phyloP scores from a whole-genome alignment of 2,329 filamentous ascomycete species.

The Teratosphaeriaceae sp. region DNA sequence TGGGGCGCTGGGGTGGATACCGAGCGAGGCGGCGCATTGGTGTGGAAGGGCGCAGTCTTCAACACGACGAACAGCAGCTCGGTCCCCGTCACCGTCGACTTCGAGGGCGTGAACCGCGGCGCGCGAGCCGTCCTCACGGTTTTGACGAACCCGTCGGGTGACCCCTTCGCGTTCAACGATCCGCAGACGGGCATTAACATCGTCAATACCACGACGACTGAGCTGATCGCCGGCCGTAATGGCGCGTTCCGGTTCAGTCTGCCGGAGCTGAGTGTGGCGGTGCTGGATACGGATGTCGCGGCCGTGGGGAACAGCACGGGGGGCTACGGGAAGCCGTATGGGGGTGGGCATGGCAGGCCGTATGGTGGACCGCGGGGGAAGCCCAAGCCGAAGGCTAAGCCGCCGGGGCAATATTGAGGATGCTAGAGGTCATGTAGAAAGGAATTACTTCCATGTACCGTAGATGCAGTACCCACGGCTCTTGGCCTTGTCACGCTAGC shows the following conservation, averaged over 20 bases:
- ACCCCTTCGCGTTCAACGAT: constrained; percentile 17
- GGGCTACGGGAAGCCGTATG: no score
- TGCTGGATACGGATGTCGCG: constrained; percentile 36
- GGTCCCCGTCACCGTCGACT: constrained; percentile 29
- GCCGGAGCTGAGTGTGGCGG: constrained; percentile 50
- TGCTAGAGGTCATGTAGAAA: no score
- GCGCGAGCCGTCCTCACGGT: constrained; percentile 33
- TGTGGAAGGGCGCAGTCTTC: constrained; percentile 41
- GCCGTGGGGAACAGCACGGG: no score
- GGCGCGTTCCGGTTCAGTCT: constrained; percentile 48
- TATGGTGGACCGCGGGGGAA: no score
- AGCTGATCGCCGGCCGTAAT: constrained; percentile 37
- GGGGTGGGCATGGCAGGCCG: no score
- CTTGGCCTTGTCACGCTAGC: no score
- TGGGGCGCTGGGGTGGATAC: constrained; percentile 36
- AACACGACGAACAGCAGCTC: constrained; percentile 35
- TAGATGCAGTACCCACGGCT: no score
- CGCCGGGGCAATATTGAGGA: no score
- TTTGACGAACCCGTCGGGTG: constrained; percentile 29
- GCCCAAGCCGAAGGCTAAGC: no score
- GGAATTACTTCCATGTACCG: no score
- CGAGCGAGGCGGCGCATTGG: constrained; percentile 17
- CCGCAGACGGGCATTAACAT: constrained; percentile 39
- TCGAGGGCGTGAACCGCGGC: constrained; percentile 27
- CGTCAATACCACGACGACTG: constrained; percentile 38